Conservation (phyloP, 2,329 filamentous ascomycete species). For the Xylaria multiplex region DNA sequence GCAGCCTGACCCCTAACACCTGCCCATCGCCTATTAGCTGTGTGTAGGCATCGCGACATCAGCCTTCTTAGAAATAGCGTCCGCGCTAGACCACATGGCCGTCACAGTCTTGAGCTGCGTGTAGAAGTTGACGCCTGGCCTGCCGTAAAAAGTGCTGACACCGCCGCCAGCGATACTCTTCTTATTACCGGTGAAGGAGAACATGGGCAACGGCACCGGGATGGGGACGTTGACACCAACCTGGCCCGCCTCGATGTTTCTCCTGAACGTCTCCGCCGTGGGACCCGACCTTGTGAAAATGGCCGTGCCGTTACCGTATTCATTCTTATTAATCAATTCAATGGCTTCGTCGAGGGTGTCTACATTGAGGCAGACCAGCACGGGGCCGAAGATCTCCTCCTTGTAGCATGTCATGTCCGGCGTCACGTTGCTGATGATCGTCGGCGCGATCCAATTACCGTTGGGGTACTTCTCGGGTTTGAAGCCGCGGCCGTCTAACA, state of each 20-base stretch:
- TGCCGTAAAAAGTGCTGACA: constrained; percentile 93
- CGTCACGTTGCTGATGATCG: constrained; percentile 83
- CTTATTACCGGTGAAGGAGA: constrained; percentile 82
- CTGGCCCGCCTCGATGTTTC: constrained; percentile 84
- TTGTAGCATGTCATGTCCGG: constrained; percentile 84
- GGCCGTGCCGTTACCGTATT: constrained; percentile 87
- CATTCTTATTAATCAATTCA: constrained; percentile 83
- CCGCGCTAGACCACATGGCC: constrained; percentile 85
- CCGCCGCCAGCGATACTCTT: constrained; percentile 91
- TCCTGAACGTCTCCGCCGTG: constrained; percentile 81
- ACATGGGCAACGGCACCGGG: constrained; percentile 76
- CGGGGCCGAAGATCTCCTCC: constrained; percentile 87
- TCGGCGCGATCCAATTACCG: constrained; percentile 86
- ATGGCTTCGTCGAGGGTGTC: constrained; percentile 83
- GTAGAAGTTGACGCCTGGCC: constrained; percentile 91
- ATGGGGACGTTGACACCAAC: constrained; percentile 88
- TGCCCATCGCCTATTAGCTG: constrained; percentile 40
- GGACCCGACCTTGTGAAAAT: constrained; percentile 84
- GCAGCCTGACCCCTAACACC: neutral
- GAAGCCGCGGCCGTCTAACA: constrained; percentile 82
- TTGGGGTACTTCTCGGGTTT: constrained; percentile 82
- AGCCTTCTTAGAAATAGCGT: constrained; percentile 86
- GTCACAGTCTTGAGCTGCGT: constrained; percentile 99
- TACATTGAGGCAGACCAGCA: constrained; percentile 82
- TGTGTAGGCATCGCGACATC: constrained; percentile 84